A percentile compares a stretch with the other conserved stretches of the same genome.
Conservation (phyloP, 495 filamentous ascomycete genomes). For the Neurospora tetrasperma region DNA sequence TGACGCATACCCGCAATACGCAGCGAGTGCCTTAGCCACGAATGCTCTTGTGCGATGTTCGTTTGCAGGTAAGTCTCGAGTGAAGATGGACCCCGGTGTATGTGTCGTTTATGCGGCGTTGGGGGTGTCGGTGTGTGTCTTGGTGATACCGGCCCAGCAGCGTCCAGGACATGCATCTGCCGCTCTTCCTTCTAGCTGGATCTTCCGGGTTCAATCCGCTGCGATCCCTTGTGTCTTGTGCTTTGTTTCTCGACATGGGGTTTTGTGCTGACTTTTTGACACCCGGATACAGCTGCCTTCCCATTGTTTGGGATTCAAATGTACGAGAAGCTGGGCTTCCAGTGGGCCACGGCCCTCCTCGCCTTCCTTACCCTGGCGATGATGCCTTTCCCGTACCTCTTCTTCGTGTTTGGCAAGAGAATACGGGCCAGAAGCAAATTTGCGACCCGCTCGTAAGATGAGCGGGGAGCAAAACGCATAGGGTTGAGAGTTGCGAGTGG, state of each 20-base stretch:
- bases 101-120: neutral
- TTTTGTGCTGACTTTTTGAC: conserved; percentile 5
- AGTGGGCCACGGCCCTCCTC: conserved; percentile 62
- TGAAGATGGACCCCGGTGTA: conserved; percentile 11
- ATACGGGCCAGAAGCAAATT: conserved; percentile 41
- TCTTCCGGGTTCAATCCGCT: conserved; percentile 14
- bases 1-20: conserved; percentile 84
- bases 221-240: conserved; percentile 36
- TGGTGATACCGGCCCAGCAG: neutral
- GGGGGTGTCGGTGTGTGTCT: neutral
- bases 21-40: conserved; percentile 77
- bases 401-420: conserved; percentile 53
- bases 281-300: conserved; percentile 32
- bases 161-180: neutral
- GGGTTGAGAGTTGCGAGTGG: neutral
- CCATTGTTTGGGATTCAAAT: conserved; percentile 44
- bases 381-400: conserved; percentile 61
- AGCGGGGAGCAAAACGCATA: neutral
- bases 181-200: conserved; percentile 45
- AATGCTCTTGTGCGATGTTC: conserved; percentile 75
- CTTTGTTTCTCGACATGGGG: conserved; percentile 24
- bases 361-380: conserved; percentile 60
- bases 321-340: conserved; percentile 57
- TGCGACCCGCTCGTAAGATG: conserved; percentile 20
- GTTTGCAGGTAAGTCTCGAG: conserved; percentile 65